Evolutionary conservation across 2,329 filamentous ascomycete genomes (phyloP), one percentile per base, ranked within the genome.

Genomic region (Ascochyta rabiei): DNA sequence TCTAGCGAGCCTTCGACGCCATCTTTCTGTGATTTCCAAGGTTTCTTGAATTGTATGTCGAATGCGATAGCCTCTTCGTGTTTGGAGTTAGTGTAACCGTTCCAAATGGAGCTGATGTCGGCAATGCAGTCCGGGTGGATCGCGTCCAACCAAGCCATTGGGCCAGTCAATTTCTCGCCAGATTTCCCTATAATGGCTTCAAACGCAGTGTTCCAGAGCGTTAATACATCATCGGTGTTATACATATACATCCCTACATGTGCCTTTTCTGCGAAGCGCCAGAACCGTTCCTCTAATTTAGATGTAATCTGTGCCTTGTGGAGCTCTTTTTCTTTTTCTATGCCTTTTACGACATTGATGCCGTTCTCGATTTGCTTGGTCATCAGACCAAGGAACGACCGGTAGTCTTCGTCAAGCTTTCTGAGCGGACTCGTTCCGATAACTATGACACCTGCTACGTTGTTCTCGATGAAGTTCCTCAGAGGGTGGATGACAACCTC

Each of bases 171-270:
- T 80, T 76, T 37, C 81, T 77, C 10, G 81, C 78, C 57, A 82
- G 82, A 2, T 83, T 82, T 53, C 88, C 86, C 34, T 86, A 80
- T 0, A 87, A 88, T 37, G 90, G 88, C 61, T 80, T 78, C 56
- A 81, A 82, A 93, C 70, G 88, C 89, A 59, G 92, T 87, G 69
- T 95, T 95, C 69, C 86, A 89, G 69, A 90, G 93, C 9, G 83
- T 89, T 64, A 93, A 88, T 19, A 82, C 78, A 2, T 90, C 90
- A 28, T 80, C 72, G 0, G 83, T 80, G 66, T 91, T 83, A 15
- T 89, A 88, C 62, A 93, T 92, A 69, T 92, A 93, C 79, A 95
- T 88, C 19, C 90, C 90, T 1, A 93, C 89, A 0, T 90, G 90
- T 0, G 89, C 88, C 59, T 91, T 90, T 67, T 92, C 89, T 6